Evolutionary conservation across 2,329 filamentous ascomycete genomes (phyloP), one percentile per base, ranked within the genome.

Genomic region (Purpureocillium lavendulum): DNA sequence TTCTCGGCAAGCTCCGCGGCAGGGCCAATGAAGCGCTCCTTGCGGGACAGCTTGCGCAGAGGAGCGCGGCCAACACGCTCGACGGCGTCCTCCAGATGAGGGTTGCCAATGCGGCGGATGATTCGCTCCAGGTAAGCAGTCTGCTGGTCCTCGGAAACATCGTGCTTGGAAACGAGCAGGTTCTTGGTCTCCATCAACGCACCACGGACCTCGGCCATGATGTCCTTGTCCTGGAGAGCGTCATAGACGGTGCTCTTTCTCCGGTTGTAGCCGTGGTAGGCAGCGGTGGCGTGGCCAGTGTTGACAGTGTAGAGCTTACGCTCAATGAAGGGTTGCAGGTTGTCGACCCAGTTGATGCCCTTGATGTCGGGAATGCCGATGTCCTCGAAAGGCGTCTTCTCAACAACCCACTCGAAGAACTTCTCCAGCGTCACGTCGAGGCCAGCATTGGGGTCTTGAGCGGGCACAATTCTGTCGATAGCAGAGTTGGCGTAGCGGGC

Each of bases 231-330:
- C 45, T 79, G 77, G 48, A 97, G 76, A 8, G 89, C 84, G 54
- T 97, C 90, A 59, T 92, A 87, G 50, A 98, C 87, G 44, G 84
- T 94, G 57, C 77, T 73, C 74, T 94, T 90, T 57, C 85, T 81
- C 49, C 81, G 77, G 67, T 88, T 76, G 75, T 94, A 85, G 40
- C 89, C 90, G 64, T 92, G 89, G 76, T 97, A 97, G 44, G 92
- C 90, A 15, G 89, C 89, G 7, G 90, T 94, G 44, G 92, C 92
- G 61, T 98, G 92, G 40, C 88, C 85, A 16, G 92, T 98, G 77
- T 98, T 98, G 75, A 98, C 90, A 16, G 92, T 98, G 75, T 89
- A 98, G 49, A 98, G 82, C 77, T 98, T 98, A 65, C 92, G 89
- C 80, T 98, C 92, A 56, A 98, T 97, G 70, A 90, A 98, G 42